These are phyloP conservation scores for Fusarium tricinctum DNA, from an alignment of 2,329 filamentous ascomycete genomes.

Conservation along the genomic window DNA sequence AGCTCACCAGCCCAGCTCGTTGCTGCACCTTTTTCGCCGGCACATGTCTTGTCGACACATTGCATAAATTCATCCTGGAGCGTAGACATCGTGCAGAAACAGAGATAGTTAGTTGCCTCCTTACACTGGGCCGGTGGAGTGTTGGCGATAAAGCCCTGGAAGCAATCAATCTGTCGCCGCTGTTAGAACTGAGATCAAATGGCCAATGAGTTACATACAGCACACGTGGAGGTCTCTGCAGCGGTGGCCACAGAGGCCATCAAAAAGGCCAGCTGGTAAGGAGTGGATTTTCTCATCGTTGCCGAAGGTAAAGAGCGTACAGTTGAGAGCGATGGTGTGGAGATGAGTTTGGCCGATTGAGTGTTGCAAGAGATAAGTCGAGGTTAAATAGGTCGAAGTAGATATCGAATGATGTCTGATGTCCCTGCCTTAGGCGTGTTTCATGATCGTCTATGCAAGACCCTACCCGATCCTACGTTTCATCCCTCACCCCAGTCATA, in stretches of 20 bases:
- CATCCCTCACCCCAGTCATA: conserved; percentile 18
- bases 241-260: conserved; percentile 23
- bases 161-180: conserved; percentile 47
- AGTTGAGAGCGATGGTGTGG: no score
- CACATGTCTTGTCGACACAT: conserved; percentile 36
- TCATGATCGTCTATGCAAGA: conserved; percentile 37
- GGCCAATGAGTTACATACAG: conserved; percentile 15
- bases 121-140: conserved; percentile 49
- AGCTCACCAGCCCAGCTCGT: conserved; percentile 46
- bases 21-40: conserved; percentile 22
- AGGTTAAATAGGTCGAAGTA: conserved; percentile 10
- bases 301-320: neutral
- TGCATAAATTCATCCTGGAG: conserved; percentile 48
- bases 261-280: conserved; percentile 22
- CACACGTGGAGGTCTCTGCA: conserved; percentile 29
- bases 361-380: neutral
- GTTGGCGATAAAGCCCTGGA: conserved; percentile 48
- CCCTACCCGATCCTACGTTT: conserved; percentile 36
- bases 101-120: conserved; percentile 52
- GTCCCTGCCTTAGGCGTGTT: conserved; percentile 22
- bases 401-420: neutral
- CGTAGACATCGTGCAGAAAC: conserved; percentile 49
- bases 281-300: conserved; percentile 35
- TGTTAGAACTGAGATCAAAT: neutral
- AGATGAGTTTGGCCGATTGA: no score